Conservation (phyloP, 2,329 filamentous ascomycete genomes). For the Scedosporium minutisporum region DNA sequence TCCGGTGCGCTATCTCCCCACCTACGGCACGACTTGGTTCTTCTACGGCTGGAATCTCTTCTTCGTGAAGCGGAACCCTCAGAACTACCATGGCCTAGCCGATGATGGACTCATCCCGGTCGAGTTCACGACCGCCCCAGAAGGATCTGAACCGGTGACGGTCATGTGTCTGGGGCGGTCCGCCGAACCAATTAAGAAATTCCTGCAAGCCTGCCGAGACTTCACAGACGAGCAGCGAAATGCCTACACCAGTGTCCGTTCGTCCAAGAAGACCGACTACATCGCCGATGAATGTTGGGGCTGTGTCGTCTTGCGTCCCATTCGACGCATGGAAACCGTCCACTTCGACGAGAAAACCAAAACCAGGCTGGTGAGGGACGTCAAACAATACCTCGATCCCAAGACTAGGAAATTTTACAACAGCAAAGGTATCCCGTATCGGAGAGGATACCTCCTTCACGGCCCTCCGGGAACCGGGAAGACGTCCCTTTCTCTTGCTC, state of each 20-base stretch:
- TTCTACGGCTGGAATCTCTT: slow-evolving; percentile 20
- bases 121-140: slow-evolving; percentile 22
- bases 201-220: slow-evolving; percentile 11
- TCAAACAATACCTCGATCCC: slow-evolving; percentile 70
- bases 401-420: slow-evolving; percentile 64
- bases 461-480: slow-evolving; percentile 69
- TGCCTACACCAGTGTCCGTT: no score
- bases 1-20: slow-evolving; percentile 26
- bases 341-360: slow-evolving; percentile 62
- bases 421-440: slow-evolving; percentile 63
- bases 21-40: slow-evolving; percentile 27
- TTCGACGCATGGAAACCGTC: slow-evolving; percentile 64
- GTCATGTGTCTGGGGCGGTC: slow-evolving; percentile 28
- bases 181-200: slow-evolving; percentile 18
- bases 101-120: slow-evolving; percentile 11
- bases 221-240: no score
- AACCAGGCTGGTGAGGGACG: slow-evolving; percentile 54
- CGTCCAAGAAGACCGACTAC: no score
- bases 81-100: slow-evolving; percentile 10
- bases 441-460: slow-evolving; percentile 68
- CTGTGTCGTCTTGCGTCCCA: slow-evolving; percentile 41
- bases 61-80: slow-evolving; percentile 22
- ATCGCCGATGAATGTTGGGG: slow-evolving; percentile 20
- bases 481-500: slow-evolving; percentile 55
- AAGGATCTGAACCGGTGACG: slow-evolving; percentile 25